Percentiles rank a stretch among this genome's conserved stretches.
Conservation (phyloP, 2,329 filamentous ascomycete species). For the Fusarium metavorans region DNA sequence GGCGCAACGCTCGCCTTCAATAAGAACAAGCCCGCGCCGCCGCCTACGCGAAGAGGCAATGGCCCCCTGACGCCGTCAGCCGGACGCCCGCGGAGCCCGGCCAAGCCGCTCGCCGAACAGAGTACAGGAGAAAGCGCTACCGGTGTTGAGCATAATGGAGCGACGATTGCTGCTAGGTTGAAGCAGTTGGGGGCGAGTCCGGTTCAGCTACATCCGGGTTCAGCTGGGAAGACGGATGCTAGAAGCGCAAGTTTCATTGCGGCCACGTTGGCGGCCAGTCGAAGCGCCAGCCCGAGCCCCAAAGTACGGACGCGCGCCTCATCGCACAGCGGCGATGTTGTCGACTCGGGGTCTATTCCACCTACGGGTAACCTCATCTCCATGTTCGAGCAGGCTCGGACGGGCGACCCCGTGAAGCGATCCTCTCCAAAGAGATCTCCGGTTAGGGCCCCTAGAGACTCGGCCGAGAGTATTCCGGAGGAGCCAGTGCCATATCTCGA, state of each 20-base stretch:
- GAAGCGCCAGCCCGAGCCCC: constrained; percentile 57
- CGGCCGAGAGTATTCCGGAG: constrained; percentile 29
- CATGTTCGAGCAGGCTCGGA: constrained; percentile 71
- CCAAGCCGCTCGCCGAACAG: constrained; percentile 50
- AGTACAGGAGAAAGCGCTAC: constrained; percentile 53
- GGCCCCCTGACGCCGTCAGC: constrained; percentile 56
- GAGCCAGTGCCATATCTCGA: constrained; percentile 3
- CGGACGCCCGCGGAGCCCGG: constrained; percentile 48
- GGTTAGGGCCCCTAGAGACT: constrained; percentile 15
- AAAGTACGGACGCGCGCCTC: constrained; percentile 43
- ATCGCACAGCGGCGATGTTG: constrained; percentile 42
- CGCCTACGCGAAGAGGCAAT: constrained; percentile 47
- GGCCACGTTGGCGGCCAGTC: constrained; percentile 70
- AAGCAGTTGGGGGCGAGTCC: constrained; percentile 42
- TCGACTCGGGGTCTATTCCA: constrained; percentile 68
- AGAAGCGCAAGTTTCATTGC: constrained; percentile 67
- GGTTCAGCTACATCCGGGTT: constrained; percentile 33
- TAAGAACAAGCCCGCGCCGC: constrained; percentile 49
- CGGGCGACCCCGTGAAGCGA: constrained; percentile 52
- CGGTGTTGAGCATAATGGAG: constrained; percentile 38
- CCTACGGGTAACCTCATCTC: constrained; percentile 74
- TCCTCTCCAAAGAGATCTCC: constrained; percentile 38
- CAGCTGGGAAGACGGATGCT: constrained; percentile 46
- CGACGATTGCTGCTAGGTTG: constrained; percentile 38
- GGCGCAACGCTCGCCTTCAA: constrained; percentile 69